Evolutionary conservation across 2,329 filamentous ascomycete genomes (phyloP), one percentile per base, ranked within the genome.

Genomic region (Berkeleyomyces basicola): DNA sequence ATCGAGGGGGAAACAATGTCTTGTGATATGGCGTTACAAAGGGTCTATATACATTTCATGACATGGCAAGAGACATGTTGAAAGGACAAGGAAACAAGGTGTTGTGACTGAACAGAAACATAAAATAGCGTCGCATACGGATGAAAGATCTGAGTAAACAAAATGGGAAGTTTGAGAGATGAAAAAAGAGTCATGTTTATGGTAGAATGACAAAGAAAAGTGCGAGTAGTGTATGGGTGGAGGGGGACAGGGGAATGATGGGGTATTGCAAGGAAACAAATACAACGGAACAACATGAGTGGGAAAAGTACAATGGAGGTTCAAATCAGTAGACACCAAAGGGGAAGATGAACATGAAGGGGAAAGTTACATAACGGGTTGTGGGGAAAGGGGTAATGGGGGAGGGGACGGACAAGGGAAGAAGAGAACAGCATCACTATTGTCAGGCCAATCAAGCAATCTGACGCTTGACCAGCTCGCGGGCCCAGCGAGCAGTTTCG

Each of bases 391-490:
- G 58, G 33, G 42, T 36, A 60, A 53, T 40, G 67, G 40, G 23
- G 43, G 39, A 58, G 42, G 57, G 37, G 23, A 23, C 23, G 23
- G 23, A 23, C 23, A 23, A 63, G 6, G 43, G 63, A 53, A 42
- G 43, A 39, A 10, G 58, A 60, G 10, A 14, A 63, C 44, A 42
- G 58, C 47, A 62, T 47, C 64, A 11, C 33, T 39, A 14, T 11
- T 11, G 36, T 47, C 9, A 58, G 33, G 53, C 42, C 61, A 59
- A 39, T 60, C 33, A 31, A 62, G 31, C 80, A 61, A 85, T 75
- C 75, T 99, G 93, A 69, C 90, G 87, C 81, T 96, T 97, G 73
- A 97, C 91, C 73, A 96, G 90, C 76, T 97, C 93, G 65, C 92
- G 87, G 66, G 93, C 91, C 93, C 93, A 99, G 69, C 92, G 87